phyloP scores from a whole-genome alignment of 83 land plant species.

The Picea mariana region DNA sequence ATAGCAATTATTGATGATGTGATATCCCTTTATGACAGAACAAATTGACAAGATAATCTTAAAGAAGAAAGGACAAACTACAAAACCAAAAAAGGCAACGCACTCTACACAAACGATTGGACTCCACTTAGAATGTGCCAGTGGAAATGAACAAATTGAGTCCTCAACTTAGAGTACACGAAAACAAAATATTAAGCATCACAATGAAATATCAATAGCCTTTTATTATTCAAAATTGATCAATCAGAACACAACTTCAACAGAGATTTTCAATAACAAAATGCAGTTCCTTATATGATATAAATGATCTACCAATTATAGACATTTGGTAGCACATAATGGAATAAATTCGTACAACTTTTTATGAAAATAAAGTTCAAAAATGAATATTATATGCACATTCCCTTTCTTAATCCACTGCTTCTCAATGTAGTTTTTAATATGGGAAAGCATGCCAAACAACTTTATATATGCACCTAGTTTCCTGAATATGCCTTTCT shows the following conservation, averaged over 20 bases:
- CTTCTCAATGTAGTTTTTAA: neutral
- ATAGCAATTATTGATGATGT: no score
- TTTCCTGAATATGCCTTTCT: neutral
- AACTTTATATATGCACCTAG: neutral
- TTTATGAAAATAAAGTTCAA: neutral
- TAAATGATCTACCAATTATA: neutral
- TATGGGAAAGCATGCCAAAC: neutral
- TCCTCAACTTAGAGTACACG: no score
- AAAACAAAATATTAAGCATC: neutral
- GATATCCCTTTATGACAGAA: no score
- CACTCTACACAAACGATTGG: no score
- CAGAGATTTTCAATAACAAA: neutral
- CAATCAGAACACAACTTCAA: neutral
- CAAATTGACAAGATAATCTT: no score
- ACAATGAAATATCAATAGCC: neutral
- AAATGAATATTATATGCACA: neutral
- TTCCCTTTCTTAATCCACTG: conserved; percentile 4
- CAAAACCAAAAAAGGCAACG: no score
- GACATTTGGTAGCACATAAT: neutral
- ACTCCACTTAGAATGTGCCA: no score
- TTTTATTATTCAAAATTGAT: neutral
- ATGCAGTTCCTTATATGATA: neutral
- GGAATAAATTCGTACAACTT: neutral
- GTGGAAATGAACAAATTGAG: no score
- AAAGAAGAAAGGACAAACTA: no score